Base-by-base conservation (phyloP, 371 early-diverging fungal genomes). In the Apophysomyces ossiformis region DNA sequence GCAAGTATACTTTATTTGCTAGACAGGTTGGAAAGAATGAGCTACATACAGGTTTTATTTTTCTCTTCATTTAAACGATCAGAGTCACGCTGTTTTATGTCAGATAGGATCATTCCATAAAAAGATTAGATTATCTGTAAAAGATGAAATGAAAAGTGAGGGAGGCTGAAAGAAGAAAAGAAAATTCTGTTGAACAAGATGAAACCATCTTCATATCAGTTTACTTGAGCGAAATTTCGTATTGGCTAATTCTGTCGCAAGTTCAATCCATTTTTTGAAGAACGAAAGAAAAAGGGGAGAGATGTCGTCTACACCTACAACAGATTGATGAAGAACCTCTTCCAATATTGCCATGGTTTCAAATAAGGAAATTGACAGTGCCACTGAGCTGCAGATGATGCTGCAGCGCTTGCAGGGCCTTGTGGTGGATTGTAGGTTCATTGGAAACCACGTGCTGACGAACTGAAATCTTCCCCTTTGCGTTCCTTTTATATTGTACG, bases 341-440 rank as follows among this genome's bases (percentile, higher is more conserved):
- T 62, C 18, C 9, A 6, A 45, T 5, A 36, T 56, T 12, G 59
- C 36, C 44, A 74, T 74, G 79, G 73, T 76, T 11, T 37, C 68
- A 26, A 37, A 56, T 37, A 69, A 74, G 37, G 63, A 72, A 38
- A 39, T 47, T 11, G 70, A 68, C 45, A 64, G 62, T 66, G 78
- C 75, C 6, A 46, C 65, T 16, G 77, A 78, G 62, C 69, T 82
- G 16, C 79, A 82, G 50, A 57, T 36, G 1, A 75, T 82, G 77
- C 63, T 82, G 35, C 50, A 56, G 13, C 67, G 63, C 8, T 70
- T 78, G 72, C 77, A 77, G 44, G 65, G 72, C 0, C 61, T 82
- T 38, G 68, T 82, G 18, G 58, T 79, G 36, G 58, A 77, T 26
- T 75, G 82, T 79, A 75, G 61, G 64, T 46, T 4, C 7, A 4